Base-by-base conservation (phyloP, 2,329 filamentous ascomycete genomes). In the Cylindrodendrum hubeiense region DNA sequence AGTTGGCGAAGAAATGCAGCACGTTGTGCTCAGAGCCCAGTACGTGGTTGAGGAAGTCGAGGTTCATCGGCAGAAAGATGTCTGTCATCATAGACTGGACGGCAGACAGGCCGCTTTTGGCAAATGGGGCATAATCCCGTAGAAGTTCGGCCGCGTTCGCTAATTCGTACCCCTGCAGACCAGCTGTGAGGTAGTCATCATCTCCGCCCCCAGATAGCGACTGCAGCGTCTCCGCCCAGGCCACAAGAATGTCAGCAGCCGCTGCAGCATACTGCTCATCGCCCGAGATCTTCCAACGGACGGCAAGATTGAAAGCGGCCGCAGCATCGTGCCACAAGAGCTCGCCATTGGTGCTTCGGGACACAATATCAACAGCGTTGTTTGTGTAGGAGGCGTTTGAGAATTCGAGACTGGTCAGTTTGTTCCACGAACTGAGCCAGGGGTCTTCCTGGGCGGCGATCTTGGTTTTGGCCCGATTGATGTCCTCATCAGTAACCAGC, bases 131-230 rank as follows among this genome's bases (percentile, higher is more conserved):
- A 39, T 82, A 79, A 21, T 61, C 67, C 2, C 80, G 72, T 49
- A 84, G 71, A 2, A 84, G 72, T 63, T 85, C 83, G 0, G 77
- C 83, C 0, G 79, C 82, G 50, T 85, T 85, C 17, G 82, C 83
- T 13, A 85, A 71, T 64, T 85, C 75, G 58, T 84, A 84, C 0
- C 83, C 83, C 34, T 85, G 82, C 2, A 85, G 66, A 0, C 83
- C 82, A 0, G 80, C 73, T 0, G 79, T 78, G 3, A 85, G 79
- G 59, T 74, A 80, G 26, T 69, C 76, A 60, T 84, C 81, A 4
- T 73, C 69, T 24, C 63, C 76, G 0, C 81, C 81, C 15, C 61
- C 66, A 34, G 83, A 77, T 2, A 54, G 50, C 0, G 69, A 28
- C 15, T 46, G 75, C 6, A 83, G 63, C 1, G 77, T 80, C 6